These are phyloP conservation scores for Plectosphaerella sp. DNA, from an alignment of 2,329 filamentous ascomycete genomes.

Conservation along the genomic window DNA sequence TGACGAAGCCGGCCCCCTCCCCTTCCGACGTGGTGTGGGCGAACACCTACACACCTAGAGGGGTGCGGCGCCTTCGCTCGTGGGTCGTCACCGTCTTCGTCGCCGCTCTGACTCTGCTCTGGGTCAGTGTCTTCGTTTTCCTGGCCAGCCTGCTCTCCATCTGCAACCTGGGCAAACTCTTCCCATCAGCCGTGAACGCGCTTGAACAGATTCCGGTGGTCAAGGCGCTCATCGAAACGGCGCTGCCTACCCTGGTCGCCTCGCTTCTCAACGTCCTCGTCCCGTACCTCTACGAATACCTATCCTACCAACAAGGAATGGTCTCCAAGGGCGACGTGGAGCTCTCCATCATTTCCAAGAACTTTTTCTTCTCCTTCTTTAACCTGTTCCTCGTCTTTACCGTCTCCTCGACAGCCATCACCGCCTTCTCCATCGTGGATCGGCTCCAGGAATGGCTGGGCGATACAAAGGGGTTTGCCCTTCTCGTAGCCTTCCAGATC, in stretches of 20 bases:
- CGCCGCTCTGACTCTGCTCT: constrained; percentile 77
- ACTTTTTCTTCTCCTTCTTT: constrained; percentile 99
- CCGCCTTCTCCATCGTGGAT: constrained; percentile 70
- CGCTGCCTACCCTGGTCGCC: constrained; percentile 78
- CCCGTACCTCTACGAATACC: constrained; percentile 90
- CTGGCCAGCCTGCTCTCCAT: constrained; percentile 77
- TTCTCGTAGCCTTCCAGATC: constrained; percentile 70
- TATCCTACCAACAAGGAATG: constrained; percentile 89
- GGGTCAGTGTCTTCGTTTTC: constrained; percentile 76
- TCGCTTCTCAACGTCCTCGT: constrained; percentile 86
- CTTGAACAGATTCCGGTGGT: constrained; percentile 66
- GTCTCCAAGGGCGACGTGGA: constrained; percentile 93
- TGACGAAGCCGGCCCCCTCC: constrained; percentile 82
- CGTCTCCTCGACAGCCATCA: constrained; percentile 77
- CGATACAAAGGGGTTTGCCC: constrained; percentile 75
- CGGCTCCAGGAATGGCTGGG: constrained; percentile 70
- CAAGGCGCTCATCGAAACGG: constrained; percentile 77
- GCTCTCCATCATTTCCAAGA: constrained; percentile 92
- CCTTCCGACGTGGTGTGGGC: constrained; percentile 93
- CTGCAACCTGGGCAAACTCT: constrained; percentile 70
- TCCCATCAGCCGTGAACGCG: constrained; percentile 64
- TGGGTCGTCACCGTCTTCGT: constrained; percentile 86
- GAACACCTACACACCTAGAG: constrained; percentile 81
- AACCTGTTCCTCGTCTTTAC: constrained; percentile 97
- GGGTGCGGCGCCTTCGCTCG: constrained; percentile 67